phyloP scores from a whole-genome alignment of 78 protist species.

The Dictyostelium purpureum region DNA sequence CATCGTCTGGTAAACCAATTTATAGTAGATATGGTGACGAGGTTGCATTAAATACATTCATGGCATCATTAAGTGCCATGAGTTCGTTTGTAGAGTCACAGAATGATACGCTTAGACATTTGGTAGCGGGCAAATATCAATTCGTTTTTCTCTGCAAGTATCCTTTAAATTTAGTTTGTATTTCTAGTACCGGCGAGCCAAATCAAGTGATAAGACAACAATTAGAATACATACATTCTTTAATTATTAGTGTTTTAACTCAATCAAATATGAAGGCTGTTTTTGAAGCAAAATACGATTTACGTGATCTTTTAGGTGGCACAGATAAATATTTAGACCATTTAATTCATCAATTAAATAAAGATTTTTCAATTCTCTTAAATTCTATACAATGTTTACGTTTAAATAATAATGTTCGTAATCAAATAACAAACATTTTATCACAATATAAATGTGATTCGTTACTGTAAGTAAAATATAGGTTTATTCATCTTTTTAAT shows the following conservation, averaged over 20 bases:
- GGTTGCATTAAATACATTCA: conserved; percentile 69
- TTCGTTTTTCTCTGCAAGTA: conserved; percentile 57
- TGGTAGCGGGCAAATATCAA: conserved; percentile 38
- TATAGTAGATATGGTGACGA: conserved; percentile 80
- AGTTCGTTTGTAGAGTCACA: conserved; percentile 73
- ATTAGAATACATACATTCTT: conserved; percentile 45
- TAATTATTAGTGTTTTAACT: conserved; percentile 58
- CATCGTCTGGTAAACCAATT: conserved; percentile 71
- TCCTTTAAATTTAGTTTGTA: conserved; percentile 49
- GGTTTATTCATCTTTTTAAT: not conserved
- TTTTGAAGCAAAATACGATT: conserved; percentile 69
- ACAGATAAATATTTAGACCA: conserved; percentile 50
- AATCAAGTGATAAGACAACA: conserved; percentile 23
- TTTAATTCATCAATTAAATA: conserved; percentile 23
- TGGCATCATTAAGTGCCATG: conserved; percentile 81
- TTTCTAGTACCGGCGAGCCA: conserved; percentile 64
- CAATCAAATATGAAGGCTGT: conserved; percentile 57
- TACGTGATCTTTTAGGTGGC: conserved; percentile 69
- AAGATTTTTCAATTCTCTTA: conserved; percentile 35
- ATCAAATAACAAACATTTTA: conserved; percentile 44
- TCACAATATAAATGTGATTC: conserved; percentile 25
- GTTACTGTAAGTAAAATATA: conserved; percentile 23
- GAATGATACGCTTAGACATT: conserved; percentile 50
- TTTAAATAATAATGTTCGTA: conserved; percentile 39
- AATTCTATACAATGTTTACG: conserved; percentile 67